Conservation (phyloP, 1,284 basidiomycete species). For the Boletus smithii region DNA sequence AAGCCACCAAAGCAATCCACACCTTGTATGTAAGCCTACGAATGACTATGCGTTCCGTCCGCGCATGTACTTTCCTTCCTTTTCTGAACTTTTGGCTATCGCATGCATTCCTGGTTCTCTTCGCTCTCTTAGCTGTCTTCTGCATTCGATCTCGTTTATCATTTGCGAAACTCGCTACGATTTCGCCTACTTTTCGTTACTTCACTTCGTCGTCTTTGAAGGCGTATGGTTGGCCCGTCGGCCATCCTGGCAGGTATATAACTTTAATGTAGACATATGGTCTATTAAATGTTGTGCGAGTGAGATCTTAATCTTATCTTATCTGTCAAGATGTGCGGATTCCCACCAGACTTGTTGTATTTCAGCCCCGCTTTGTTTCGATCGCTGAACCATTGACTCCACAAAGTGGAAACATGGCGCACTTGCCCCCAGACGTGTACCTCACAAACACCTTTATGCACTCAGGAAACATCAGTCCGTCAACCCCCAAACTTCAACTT, state of each 20-base stretch:
- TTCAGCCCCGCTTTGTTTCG: slow-evolving; percentile 3
- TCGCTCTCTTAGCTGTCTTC: slow-evolving; percentile 17
- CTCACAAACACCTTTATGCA: slow-evolving; percentile 35
- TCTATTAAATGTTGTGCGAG: not conserved
- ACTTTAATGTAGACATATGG: slow-evolving; percentile 14
- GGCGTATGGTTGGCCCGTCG: slow-evolving; percentile 1
- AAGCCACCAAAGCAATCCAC: slow-evolving; percentile 25
- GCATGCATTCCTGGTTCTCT: slow-evolving; percentile 23
- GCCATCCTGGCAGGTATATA: slow-evolving; percentile 9
- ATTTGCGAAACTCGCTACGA: slow-evolving; percentile 6
- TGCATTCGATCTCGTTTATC: slow-evolving; percentile 9
- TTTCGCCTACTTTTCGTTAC: slow-evolving; percentile 9
- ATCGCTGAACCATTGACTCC: slow-evolving; percentile 10
- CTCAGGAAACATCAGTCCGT: slow-evolving; percentile 30
- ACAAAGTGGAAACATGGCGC: slow-evolving; percentile 22
- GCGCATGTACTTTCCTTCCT: slow-evolving; percentile 25
- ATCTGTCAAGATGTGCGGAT: not conserved
- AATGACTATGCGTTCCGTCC: slow-evolving; percentile 14
- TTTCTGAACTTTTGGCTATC: slow-evolving; percentile 14
- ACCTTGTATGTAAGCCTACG: slow-evolving; percentile 33
- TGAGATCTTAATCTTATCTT: slow-evolving; percentile 23
- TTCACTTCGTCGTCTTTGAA: slow-evolving; percentile 4
- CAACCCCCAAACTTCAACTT: slow-evolving; percentile 34
- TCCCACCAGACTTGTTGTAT: slow-evolving; percentile 21
- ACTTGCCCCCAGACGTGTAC: slow-evolving; percentile 33